phyloP scores from a whole-genome alignment of 176 grass and related monocot species.

The Raddia guianensis region DNA sequence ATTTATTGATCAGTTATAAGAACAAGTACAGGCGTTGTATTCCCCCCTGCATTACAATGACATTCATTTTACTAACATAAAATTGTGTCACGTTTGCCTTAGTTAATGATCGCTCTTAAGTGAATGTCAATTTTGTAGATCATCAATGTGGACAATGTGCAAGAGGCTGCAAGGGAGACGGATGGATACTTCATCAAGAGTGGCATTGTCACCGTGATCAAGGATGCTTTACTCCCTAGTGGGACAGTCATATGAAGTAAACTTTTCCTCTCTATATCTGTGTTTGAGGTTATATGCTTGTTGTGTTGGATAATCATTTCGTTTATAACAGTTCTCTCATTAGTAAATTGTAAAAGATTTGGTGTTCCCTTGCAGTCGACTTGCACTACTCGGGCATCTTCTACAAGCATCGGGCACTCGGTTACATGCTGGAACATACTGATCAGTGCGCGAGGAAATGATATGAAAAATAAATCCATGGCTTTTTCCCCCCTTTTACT shows the following conservation, averaged over 20 bases:
- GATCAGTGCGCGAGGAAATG: neutral
- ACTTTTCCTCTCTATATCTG: neutral
- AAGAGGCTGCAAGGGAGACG: conserved; percentile 83
- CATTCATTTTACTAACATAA: too few species aligned
- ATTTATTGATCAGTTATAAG: too few species aligned
- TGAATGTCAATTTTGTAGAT: conserved; percentile 56
- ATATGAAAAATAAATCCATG: conserved; percentile 50
- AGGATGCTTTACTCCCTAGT: conserved; percentile 89
- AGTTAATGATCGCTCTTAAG: neutral
- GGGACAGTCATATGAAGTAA: conserved; percentile 82
- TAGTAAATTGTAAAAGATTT: conserved; percentile 1
- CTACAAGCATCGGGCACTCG: neutral
- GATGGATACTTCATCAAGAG: conserved; percentile 99
- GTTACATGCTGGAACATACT: conserved; percentile 24
- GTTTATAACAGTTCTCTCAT: neutral
- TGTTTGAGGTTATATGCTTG: neutral
- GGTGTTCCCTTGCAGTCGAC: conserved; percentile 20
- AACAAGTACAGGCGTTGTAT: too few species aligned
- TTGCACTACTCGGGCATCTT: neutral
- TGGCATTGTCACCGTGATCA: conserved; percentile 89
- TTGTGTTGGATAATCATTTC: neutral
- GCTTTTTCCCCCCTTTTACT: neutral
- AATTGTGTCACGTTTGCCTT: too few species aligned
- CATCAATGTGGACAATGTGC: conserved; percentile 76
- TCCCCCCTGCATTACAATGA: neutral